A percentile compares a stretch with the other conserved stretches of the same genome.
phyloP scores from a whole-genome alignment of 257 asterid genomes.

The Solanum chiquidenum region DNA sequence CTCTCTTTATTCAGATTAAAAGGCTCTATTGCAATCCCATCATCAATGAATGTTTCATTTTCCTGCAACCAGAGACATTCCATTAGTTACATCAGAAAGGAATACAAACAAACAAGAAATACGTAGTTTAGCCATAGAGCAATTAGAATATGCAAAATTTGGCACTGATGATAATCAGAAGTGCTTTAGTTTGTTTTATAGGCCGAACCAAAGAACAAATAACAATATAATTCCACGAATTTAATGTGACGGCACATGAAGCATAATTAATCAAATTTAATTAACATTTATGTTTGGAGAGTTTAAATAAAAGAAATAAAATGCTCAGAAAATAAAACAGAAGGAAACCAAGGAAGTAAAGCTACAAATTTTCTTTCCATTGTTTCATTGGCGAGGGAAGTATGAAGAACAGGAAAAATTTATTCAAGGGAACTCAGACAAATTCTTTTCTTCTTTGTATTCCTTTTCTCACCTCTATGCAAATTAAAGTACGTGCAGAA shows the following conservation, averaged over 20 bases:
- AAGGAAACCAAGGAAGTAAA: neutral
- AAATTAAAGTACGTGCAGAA: neutral
- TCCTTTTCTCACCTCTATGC: neutral
- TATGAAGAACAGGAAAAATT: neutral
- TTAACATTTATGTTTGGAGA: neutral
- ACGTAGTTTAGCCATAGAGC: neutral
- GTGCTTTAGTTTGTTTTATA: neutral
- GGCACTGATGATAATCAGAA: neutral
- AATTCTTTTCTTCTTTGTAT: neutral
- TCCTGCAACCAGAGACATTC: slow-evolving; percentile 46
- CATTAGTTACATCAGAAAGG: neutral
- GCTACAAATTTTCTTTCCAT: neutral
- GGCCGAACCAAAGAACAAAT: neutral
- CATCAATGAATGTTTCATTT: slow-evolving; percentile 59
- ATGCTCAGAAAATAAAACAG: neutral
- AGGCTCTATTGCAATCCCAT: slow-evolving; percentile 67
- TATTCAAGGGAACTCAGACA: neutral
- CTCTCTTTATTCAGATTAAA: slow-evolving; percentile 82
- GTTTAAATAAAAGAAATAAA: neutral
- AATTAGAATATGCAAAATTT: neutral
- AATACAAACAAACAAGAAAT: neutral
- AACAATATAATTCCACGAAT: neutral
- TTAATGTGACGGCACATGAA: neutral
- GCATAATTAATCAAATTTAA: neutral
- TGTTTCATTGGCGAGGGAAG: neutral